Evolutionary conservation across 2,329 filamentous ascomycete genomes (phyloP), one percentile per base, ranked within the genome.

Genomic region (Davidsoniella virescens): DNA sequence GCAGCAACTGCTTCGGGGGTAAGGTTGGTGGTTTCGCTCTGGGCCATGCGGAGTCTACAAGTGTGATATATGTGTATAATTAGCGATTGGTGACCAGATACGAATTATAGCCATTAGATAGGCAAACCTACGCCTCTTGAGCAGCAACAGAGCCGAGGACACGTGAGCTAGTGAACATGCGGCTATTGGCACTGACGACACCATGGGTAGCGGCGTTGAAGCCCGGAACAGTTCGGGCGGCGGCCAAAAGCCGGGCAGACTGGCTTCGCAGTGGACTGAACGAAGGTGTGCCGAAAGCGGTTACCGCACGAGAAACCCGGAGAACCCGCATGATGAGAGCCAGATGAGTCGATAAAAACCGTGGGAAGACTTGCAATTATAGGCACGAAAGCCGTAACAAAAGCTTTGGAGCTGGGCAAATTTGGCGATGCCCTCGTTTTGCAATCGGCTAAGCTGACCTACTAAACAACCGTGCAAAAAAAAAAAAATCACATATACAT

Each of bases 1-100:
- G 84, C 78, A 49, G 87, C 81, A 55, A 93, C 72, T 52, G 69
- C 68, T 56, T 78, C 75, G 57, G 71, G 66, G 3, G 73, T 75
- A 55, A 77, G 66, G 55, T 66, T 65, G 4, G 67, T 63, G 37
- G 71, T 67, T 51, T 73, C 70, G 47, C 76, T 69, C 56, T 76
- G 71, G 26, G 47, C 47, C 55, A 74, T 71, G 57, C 67, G 70
- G 55, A 78, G 61, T 49, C 65, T 67, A 36, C 2, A 47, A 18
- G n/a, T 10, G 17, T 12, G 39, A 44, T 47, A 53, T 29, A 12
- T 9, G 3, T 12, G 20, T 23, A 7, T 16, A 25, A 40, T 43
- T 42, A 52, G 38, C 26, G 29, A 14, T 29, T 18, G 26, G 47
- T 42, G 16, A 49, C 3, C 18, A 17, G 29, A 20, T 17, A n/a